Percentiles rank a stretch among this genome's conserved stretches.
Conservation (phyloP, 2,329 filamentous ascomycete genomes). For the Colletotrichum abscissum region DNA sequence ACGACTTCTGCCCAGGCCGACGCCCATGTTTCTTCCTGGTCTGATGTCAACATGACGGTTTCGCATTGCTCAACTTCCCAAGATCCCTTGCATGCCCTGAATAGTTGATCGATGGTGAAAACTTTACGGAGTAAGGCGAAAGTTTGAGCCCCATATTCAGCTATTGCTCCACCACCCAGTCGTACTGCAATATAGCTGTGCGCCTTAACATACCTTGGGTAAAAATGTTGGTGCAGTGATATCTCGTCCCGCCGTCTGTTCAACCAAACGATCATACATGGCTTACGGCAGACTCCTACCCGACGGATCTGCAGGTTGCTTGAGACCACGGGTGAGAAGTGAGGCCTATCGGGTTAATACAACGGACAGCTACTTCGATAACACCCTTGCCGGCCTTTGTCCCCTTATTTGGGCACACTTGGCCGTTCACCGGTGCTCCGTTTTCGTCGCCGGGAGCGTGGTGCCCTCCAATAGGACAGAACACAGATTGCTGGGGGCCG, state of each 20-base stretch:
- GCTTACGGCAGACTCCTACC: neutral
- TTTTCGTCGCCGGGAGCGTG: constrained; percentile 12
- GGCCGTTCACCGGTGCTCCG: constrained; percentile 4
- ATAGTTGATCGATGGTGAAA: neutral
- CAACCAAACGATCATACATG: neutral
- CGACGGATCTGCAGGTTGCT: neutral
- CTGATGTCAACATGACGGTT: neutral
- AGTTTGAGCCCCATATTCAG: neutral
- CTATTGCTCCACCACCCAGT: neutral
- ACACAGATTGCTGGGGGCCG: neutral
- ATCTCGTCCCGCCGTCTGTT: neutral
- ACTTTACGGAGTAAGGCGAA: neutral
- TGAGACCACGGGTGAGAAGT: neutral
- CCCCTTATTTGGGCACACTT: constrained; percentile 8
- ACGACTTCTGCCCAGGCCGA: too few species aligned
- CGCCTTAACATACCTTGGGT: too few species aligned
- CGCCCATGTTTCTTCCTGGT: neutral
- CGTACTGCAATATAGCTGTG: too few species aligned
- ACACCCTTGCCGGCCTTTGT: neutral
- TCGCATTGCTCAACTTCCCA: neutral
- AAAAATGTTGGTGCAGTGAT: too few species aligned
- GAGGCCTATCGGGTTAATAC: neutral
- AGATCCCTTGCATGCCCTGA: neutral
- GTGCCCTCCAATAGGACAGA: constrained; percentile 23
- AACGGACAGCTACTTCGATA: neutral